Conservation (phyloP, 2,329 filamentous ascomycete genomes). For the Sporothrix mexicana region DNA sequence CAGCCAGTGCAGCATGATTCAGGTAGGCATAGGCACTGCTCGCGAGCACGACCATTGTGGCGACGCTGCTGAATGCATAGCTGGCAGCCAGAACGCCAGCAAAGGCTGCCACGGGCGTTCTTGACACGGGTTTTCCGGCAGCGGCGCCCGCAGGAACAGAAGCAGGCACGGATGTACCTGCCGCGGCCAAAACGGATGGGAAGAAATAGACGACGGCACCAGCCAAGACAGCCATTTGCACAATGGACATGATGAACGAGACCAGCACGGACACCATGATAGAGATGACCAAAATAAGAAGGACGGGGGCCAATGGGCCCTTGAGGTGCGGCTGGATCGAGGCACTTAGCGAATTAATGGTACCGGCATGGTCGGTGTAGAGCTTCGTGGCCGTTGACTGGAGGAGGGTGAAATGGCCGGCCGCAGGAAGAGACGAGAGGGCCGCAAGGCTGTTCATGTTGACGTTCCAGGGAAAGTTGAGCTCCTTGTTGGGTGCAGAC, state of each 20-base stretch:
- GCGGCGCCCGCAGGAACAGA: neutral
- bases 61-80: slow-evolving; percentile 21
- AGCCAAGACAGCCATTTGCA: slow-evolving; percentile 23
- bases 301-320: slow-evolving; percentile 27
- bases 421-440: neutral
- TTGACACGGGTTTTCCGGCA: neutral
- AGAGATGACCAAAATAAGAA: slow-evolving; percentile 9
- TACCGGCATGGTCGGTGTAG: slow-evolving; percentile 13
- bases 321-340: slow-evolving; percentile 21
- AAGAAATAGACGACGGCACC: slow-evolving; percentile 21
- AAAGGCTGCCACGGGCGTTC: slow-evolving; percentile 7
- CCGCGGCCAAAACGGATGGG: slow-evolving; percentile 17
- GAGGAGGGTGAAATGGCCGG: slow-evolving; percentile 23
- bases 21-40: slow-evolving; percentile 27
- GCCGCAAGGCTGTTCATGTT: neutral
- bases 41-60: slow-evolving; percentile 27
- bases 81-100: slow-evolving; percentile 25
- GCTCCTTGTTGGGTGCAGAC: neutral
- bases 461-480: slow-evolving; percentile 1
- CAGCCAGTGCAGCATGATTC: neutral
- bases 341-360: neutral
- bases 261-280: slow-evolving; percentile 18
- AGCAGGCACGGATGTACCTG: neutral
- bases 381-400: slow-evolving; percentile 21
- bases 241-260: slow-evolving; percentile 21